Percentiles rank a stretch among this genome's conserved stretches.
phyloP scores from a whole-genome alignment of 73 alveolate species.

The Tetrahymena elliotti region DNA sequence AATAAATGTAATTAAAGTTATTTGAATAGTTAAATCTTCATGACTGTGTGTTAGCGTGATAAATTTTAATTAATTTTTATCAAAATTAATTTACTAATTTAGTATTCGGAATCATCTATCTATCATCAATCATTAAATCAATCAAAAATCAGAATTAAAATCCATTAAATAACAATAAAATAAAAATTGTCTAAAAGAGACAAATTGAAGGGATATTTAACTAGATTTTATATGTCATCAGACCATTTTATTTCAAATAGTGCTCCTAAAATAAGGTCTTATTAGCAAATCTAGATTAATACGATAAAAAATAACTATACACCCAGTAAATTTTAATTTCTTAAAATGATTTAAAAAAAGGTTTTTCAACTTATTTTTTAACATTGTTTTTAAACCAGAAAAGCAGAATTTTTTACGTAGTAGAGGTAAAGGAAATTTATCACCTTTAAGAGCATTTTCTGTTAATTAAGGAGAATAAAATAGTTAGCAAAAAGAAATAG shows the following conservation, averaged over 20 bases:
- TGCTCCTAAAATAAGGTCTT: not conserved
- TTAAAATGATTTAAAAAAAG: not conserved
- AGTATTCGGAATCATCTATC: not conserved
- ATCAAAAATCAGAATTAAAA: not conserved
- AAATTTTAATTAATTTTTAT: not conserved
- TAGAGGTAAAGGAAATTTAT: not conserved
- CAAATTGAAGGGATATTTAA: not conserved
- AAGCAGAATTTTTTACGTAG: not conserved
- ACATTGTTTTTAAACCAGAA: no score
- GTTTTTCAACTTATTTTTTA: not conserved
- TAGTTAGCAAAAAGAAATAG: not conserved
- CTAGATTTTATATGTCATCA: not conserved
- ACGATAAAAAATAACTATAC: not conserved
- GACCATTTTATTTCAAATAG: not conserved
- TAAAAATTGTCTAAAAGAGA: not conserved
- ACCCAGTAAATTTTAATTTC: not conserved
- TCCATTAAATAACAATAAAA: not conserved
- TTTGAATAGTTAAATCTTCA: no score
- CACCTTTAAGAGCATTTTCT: not conserved
- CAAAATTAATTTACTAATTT: not conserved
- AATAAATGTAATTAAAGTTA: no score
- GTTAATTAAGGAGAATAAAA: not conserved
- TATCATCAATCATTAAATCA: no score
- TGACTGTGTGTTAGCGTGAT: not conserved
- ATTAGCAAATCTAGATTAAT: not conserved